Percentiles rank a stretch among this genome's conserved stretches.
These are phyloP conservation scores for Claviceps sp. DNA, from an alignment of 2,329 filamentous ascomycete species.

Conservation along the genomic window DNA sequence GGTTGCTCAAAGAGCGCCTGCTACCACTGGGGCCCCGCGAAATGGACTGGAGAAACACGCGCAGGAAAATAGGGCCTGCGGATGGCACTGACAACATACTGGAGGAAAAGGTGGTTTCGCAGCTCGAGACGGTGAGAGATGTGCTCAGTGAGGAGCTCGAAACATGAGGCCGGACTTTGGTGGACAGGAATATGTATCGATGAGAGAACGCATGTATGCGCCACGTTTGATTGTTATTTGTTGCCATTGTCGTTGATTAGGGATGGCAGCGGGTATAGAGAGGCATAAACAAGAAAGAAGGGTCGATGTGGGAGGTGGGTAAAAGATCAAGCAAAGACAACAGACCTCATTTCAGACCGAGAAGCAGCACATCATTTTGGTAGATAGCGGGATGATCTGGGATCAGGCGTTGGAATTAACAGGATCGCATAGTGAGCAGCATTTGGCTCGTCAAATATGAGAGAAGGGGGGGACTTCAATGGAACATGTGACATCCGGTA, in stretches of 20 bases:
- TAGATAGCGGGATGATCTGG: conserved; percentile 2
- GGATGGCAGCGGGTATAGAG: background rate
- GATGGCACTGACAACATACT: conserved; percentile 46
- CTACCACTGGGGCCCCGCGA: conserved; percentile 63
- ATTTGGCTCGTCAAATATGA: background rate
- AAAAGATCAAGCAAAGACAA: background rate
- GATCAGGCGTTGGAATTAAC: conserved; percentile 9
- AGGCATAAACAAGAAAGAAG: background rate
- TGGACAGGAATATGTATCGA: background rate
- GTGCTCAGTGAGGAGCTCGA: conserved; percentile 41
- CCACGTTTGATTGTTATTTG: background rate
- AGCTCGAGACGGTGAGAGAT: conserved; percentile 48
- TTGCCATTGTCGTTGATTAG: background rate
- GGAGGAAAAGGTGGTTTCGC: conserved; percentile 61
- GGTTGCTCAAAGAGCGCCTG: conserved; percentile 57
- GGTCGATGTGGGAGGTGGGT: background rate
- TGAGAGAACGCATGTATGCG: background rate
- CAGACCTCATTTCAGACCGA: background rate
- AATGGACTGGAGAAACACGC: conserved; percentile 42
- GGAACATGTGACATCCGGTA: too few relatives aligned
- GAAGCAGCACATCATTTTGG: conserved; percentile 3
- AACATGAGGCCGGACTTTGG: conserved; percentile 7
- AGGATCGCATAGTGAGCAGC: background rate
- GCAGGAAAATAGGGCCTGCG: conserved; percentile 20
- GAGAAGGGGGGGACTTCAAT: too few relatives aligned